Evolutionary conservation across 2,329 filamentous ascomycete genomes (phyloP).

Genomic region (Colletotrichum navitas): DNA sequence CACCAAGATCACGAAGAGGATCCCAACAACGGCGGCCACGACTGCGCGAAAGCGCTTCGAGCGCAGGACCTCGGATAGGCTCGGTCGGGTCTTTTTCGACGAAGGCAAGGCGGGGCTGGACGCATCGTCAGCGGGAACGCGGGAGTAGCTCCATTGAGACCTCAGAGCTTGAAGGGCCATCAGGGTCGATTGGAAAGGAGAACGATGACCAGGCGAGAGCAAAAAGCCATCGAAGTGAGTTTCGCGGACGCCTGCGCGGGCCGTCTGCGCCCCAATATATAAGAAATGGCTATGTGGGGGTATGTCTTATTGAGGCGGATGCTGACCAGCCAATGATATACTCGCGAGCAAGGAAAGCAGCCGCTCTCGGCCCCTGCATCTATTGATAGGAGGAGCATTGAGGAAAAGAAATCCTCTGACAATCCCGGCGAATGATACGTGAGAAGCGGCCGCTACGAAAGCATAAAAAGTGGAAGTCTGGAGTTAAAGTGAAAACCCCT

Average conservation of each 20-base stretch:
- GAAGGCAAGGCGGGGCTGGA: not conserved
- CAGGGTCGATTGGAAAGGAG: not conserved
- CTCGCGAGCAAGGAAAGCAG: no score
- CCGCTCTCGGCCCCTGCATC: no score
- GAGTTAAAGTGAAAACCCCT: no score
- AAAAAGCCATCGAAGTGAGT: not conserved
- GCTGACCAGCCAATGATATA: no score
- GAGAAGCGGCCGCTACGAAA: no score
- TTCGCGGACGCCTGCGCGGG: not conserved
- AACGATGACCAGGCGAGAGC: not conserved
- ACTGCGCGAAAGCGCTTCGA: conserved; percentile 7
- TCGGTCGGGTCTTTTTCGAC: not conserved
- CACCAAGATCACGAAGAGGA: not conserved
- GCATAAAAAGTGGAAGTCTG: no score
- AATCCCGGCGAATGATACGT: no score
- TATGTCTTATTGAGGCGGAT: no score
- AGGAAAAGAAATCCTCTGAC: no score
- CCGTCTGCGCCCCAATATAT: not conserved
- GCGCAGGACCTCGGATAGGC: not conserved
- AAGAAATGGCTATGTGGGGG: no score
- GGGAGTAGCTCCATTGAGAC: not conserved
- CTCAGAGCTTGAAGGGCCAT: not conserved
- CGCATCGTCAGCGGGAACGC: not conserved
- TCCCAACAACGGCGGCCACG: not conserved
- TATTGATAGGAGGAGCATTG: no score